Conservation (phyloP, 2,329 filamentous ascomycete species). For the Exophiala sideris region DNA sequence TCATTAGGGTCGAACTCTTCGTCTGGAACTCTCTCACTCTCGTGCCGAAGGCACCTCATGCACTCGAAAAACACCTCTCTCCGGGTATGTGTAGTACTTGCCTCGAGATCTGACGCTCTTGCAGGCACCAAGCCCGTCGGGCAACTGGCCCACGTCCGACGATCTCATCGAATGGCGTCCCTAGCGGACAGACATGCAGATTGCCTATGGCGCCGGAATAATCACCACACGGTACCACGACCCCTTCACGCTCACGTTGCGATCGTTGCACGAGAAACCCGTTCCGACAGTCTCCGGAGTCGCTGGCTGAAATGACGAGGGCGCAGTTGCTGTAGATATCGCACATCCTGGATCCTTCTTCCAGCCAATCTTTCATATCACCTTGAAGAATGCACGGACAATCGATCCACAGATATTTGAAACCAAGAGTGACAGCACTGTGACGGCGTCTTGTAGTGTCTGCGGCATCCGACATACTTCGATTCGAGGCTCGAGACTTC, state of each 20-base stretch:
- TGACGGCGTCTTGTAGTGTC: slow-evolving; percentile 13
- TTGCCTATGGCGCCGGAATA: background rate
- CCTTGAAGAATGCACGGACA: slow-evolving; percentile 10
- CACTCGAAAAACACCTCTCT: slow-evolving; percentile 8
- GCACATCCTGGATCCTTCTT: slow-evolving; percentile 6
- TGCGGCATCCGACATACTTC: slow-evolving; percentile 2
- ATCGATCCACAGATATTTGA: slow-evolving; percentile 14
- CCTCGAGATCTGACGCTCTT: slow-evolving; percentile 4
- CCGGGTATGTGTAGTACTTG: slow-evolving; percentile 2
- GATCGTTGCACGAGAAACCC: slow-evolving; percentile 2
- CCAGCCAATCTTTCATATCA: slow-evolving; percentile 4
- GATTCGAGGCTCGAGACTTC: background rate
- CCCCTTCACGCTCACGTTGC: background rate
- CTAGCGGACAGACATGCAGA: background rate
- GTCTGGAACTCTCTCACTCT: background rate
- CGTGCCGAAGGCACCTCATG: slow-evolving; percentile 3
- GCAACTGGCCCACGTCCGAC: slow-evolving; percentile 6
- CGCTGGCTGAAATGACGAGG: slow-evolving; percentile 3
- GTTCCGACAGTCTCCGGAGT: slow-evolving; percentile 3
- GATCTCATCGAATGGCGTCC: slow-evolving; percentile 1
- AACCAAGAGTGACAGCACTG: slow-evolving; percentile 4
- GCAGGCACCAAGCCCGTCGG: slow-evolving; percentile 5
- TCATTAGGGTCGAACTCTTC: slow-evolving; percentile 1
- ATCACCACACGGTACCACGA: background rate
- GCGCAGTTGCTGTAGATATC: slow-evolving; percentile 7